phyloP scores from a whole-genome alignment of 352 stramenopile genomes.

The Globisporangium acanthophoron region DNA sequence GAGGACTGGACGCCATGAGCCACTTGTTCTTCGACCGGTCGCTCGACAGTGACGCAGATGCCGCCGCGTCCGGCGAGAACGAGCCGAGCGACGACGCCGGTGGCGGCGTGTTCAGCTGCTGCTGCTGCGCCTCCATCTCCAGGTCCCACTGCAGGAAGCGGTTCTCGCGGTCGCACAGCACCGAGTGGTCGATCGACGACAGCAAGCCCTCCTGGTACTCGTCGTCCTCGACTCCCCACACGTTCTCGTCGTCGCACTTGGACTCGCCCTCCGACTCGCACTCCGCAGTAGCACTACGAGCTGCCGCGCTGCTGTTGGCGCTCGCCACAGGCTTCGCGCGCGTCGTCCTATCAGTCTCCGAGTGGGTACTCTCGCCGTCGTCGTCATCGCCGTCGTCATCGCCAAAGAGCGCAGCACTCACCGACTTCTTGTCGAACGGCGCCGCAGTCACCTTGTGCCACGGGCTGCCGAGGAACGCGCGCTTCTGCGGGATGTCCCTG shows the following conservation, averaged over 20 bases:
- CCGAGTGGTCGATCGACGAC: constrained; percentile 70
- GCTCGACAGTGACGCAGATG: constrained; percentile 11
- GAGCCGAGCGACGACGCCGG: constrained; percentile 13
- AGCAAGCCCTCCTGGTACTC: constrained; percentile 67
- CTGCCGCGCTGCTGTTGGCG: constrained; percentile 8
- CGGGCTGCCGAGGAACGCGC: constrained; percentile 7
- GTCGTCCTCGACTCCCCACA: constrained; percentile 73
- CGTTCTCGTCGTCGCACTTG: constrained; percentile 53
- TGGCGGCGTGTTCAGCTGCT: constrained; percentile 17
- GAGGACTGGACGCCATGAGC: constrained; percentile 47
- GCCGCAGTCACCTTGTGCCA: constrained; percentile 14
- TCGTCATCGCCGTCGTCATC: constrained; percentile 35
- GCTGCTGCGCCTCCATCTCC: constrained; percentile 42
- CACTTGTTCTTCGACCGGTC: constrained; percentile 28
- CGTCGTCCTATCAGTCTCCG: constrained; percentile 20
- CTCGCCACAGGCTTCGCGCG: constrained; percentile 23
- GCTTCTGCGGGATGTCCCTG: constrained; percentile 9
- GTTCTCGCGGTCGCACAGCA: constrained; percentile 79
- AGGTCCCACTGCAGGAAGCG: constrained; percentile 74
- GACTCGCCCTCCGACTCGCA: constrained; percentile 12
- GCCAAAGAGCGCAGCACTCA: constrained; percentile 43
- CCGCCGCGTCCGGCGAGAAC: constrained; percentile 1
- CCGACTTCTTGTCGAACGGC: constrained; percentile 37
- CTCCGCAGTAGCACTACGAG: constrained; percentile 14
- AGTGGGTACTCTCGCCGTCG: constrained; percentile 14